Evolutionary conservation across 108 stramenopile genomes (phyloP), one percentile per base, ranked within the genome.

Genomic region (Conticribra guillardii): DNA sequence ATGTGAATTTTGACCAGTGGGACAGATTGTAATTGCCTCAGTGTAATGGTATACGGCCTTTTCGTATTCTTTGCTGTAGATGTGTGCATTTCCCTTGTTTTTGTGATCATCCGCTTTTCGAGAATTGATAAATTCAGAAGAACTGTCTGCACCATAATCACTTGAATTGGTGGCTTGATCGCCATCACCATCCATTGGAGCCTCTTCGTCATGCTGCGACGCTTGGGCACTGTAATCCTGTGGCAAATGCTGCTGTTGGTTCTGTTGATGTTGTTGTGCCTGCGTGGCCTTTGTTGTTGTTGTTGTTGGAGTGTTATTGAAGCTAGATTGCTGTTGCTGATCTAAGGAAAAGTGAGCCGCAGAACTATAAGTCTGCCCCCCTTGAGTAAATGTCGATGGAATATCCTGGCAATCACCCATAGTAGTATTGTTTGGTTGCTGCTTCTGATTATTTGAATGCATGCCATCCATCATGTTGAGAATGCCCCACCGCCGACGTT

Each of bases 1-100:
- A 60, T 96, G 91, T 18, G 91, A 87, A 45, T 88, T 86, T 1
- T 87, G 74, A 24, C 92, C 90, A 30, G 70, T 47, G 8, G 86
- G 79, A 26, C 72, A 82, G 26, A 80, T 58, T 18, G 86, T 27
- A 49, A 96, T 75, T 19, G 95, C 95, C 29, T 53, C 64, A 8
- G 84, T 71, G 80, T 96, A 96, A 16, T 82, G 73, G 11, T 84
- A 79, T 19, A 87, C 29, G 24, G 95, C 92, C 33, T 63, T 34
- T 27, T 80, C 60, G 54, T 93, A 96, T 44, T 92, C 74, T 34
- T 85, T 70, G 32, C 66, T 82, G 44, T 84, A 82, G 89, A 96
- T 96, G 66, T 70, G 65, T 15, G 70, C 45, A 73, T 96, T 96
- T 26, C 92, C 95, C 19, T 57, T 60, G 19, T 69, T 65, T 53